Evolutionary conservation across 225 moss, liverwort and hornwort genomes (phyloP).

Genomic region (Marchantia polymorpha): DNA sequence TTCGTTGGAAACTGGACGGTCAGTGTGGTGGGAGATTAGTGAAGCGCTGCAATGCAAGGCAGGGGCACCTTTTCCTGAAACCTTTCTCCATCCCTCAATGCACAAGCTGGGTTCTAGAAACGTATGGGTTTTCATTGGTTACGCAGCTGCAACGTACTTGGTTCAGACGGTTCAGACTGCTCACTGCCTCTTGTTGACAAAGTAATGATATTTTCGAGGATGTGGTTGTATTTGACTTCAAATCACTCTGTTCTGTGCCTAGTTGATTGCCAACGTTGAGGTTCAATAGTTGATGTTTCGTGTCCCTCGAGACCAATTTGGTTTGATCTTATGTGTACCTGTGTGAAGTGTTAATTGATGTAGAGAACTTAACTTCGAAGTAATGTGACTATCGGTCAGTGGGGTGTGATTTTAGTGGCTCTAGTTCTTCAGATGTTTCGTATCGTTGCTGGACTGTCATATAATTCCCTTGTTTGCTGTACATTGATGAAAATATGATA

Average conservation of each 20-base stretch:
- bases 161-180: neutral
- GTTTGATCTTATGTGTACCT: too few relatives aligned
- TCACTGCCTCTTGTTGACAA: neutral
- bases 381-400: neutral
- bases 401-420: neutral
- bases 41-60: slow-evolving; percentile 2
- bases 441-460: neutral
- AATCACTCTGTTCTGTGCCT: neutral
- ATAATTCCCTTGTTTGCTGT: neutral
- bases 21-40: neutral
- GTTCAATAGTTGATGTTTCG: too few relatives aligned
- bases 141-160: neutral
- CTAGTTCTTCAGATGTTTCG: neutral
- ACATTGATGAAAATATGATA: neutral
- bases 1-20: neutral
- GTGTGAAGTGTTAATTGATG: too few relatives aligned
- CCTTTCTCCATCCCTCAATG: neutral
- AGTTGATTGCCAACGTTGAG: too few relatives aligned
- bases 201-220: neutral
- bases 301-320: too few relatives aligned
- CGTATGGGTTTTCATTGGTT: neutral
- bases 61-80: slow-evolving; percentile 7
- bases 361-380: too few relatives aligned
- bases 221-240: neutral
- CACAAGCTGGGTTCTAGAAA: neutral